phyloP scores from a whole-genome alignment of 495 filamentous ascomycete species.

The Parathielavia hyrcaniae region DNA sequence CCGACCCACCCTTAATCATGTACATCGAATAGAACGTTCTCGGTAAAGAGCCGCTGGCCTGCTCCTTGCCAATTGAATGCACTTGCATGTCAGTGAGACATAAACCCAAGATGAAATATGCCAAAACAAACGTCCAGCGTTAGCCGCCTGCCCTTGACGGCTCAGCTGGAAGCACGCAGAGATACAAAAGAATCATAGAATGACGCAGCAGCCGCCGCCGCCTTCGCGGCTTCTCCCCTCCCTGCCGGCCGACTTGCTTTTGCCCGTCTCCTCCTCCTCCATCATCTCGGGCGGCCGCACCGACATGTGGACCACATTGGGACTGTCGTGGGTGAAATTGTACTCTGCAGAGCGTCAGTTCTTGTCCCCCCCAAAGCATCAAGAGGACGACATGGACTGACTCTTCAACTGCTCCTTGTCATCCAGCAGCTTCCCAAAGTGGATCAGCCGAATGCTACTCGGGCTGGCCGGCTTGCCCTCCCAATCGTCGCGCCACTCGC shows the following conservation, averaged over 20 bases:
- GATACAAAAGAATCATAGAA: slow-evolving; percentile 48
- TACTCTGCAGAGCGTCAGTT: slow-evolving; percentile 53
- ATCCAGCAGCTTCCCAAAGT: slow-evolving; percentile 79
- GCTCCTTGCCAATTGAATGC: slow-evolving; percentile 3
- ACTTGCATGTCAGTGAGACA: not conserved
- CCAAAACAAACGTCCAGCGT: not conserved
- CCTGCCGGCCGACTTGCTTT: slow-evolving; percentile 57
- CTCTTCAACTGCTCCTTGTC: slow-evolving; percentile 69
- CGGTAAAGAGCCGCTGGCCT: not conserved
- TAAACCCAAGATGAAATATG: not conserved
- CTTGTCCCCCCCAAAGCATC: not conserved
- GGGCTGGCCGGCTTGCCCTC: slow-evolving; percentile 75
- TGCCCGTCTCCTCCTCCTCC: slow-evolving; percentile 73
- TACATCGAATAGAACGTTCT: slow-evolving; percentile 1
- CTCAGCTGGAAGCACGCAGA: not conserved
- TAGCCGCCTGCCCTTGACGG: not conserved
- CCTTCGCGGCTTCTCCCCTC: slow-evolving; percentile 57
- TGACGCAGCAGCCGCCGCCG: slow-evolving; percentile 70
- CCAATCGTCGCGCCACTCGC: slow-evolving; percentile 90
- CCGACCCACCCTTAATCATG: slow-evolving; percentile 1
- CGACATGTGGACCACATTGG: slow-evolving; percentile 92
- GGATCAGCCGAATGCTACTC: slow-evolving; percentile 78
- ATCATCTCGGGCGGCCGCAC: slow-evolving; percentile 81
- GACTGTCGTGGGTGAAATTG: slow-evolving; percentile 59
- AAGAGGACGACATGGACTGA: slow-evolving; percentile 13